Evolutionary conservation across 2,329 filamentous ascomycete genomes (phyloP).

Genomic region (Huntiella bhutanensis): DNA sequence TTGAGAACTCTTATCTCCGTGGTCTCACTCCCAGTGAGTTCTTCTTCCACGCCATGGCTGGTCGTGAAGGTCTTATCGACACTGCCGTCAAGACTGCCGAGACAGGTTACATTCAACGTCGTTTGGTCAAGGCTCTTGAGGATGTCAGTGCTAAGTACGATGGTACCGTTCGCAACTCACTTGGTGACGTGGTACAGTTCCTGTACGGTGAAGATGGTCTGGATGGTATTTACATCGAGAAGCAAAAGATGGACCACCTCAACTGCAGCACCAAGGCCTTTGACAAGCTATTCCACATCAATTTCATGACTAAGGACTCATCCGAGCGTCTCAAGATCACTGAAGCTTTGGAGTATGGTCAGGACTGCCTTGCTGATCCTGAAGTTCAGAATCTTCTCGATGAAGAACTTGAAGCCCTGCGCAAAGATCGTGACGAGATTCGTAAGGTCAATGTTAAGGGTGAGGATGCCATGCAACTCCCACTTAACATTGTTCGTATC

Average conservation of each 20-base stretch:
- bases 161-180: conserved; percentile 87
- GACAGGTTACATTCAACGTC: conserved; percentile 96
- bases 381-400: conserved; percentile 74
- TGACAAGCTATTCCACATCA: conserved; percentile 63
- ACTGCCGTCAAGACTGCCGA: conserved; percentile 98
- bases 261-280: conserved; percentile 62
- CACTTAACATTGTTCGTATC: conserved; percentile 78
- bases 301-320: conserved; percentile 52
- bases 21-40: conserved; percentile 91
- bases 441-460: conserved; percentile 53
- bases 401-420: conserved; percentile 65
- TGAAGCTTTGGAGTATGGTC: conserved; percentile 52
- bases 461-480: conserved; percentile 74
- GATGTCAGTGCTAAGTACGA: conserved; percentile 97
- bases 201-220: conserved; percentile 94
- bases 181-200: conserved; percentile 93
- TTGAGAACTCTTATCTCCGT: conserved; percentile 95
- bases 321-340: conserved; percentile 34
- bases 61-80: conserved; percentile 98
- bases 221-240: conserved; percentile 84
- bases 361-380: conserved; percentile 73
- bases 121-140: conserved; percentile 93
- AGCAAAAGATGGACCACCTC: conserved; percentile 75
- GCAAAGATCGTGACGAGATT: conserved; percentile 55
- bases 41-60: conserved; percentile 99